Evolutionary conservation across 345 rosid genomes (phyloP).

Genomic region (Ceriops zippeliana): DNA sequence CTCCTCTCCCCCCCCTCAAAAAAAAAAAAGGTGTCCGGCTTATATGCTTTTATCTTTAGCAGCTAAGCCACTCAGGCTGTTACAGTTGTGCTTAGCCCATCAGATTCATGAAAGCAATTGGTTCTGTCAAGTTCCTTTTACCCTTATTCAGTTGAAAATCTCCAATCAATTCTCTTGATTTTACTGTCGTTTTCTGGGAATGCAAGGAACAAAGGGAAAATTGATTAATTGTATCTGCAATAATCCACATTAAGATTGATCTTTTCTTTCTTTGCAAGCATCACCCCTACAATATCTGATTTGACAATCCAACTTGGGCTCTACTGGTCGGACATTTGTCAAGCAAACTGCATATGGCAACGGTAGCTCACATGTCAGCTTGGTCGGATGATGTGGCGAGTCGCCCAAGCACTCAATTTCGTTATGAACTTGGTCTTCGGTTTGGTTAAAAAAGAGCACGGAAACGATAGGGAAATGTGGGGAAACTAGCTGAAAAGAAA

Average conservation of each 20-base stretch:
- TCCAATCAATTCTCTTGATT: too few relatives aligned
- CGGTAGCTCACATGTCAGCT: slow-evolving; percentile 15
- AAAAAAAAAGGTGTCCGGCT: slow-evolving; percentile 8
- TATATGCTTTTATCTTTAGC: slow-evolving; percentile 23
- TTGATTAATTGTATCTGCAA: too few relatives aligned
- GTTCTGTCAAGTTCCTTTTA: too few relatives aligned
- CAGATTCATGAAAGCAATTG: too few relatives aligned
- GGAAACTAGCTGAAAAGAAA: slow-evolving; percentile 24
- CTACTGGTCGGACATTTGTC: background rate
- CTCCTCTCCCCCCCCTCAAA: background rate
- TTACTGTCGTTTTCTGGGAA: too few relatives aligned
- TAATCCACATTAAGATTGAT: too few relatives aligned
- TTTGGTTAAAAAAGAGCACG: slow-evolving; percentile 34
- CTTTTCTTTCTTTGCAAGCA: background rate
- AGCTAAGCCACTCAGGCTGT: slow-evolving; percentile 7
- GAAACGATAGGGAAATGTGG: slow-evolving; percentile 37
- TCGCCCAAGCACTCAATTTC: slow-evolving; percentile 13
- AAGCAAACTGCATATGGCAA: background rate
- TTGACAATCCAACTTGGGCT: slow-evolving; percentile 3
- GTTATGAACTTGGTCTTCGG: slow-evolving; percentile 13
- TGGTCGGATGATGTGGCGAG: slow-evolving; percentile 31
- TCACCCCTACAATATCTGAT: background rate
- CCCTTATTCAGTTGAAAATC: too few relatives aligned
- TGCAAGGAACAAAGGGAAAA: too few relatives aligned
- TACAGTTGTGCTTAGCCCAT: too few relatives aligned